These are phyloP conservation scores for Lactifluus pinguis DNA, from an alignment of 768 basidiomycete species.

Conservation along the genomic window DNA sequence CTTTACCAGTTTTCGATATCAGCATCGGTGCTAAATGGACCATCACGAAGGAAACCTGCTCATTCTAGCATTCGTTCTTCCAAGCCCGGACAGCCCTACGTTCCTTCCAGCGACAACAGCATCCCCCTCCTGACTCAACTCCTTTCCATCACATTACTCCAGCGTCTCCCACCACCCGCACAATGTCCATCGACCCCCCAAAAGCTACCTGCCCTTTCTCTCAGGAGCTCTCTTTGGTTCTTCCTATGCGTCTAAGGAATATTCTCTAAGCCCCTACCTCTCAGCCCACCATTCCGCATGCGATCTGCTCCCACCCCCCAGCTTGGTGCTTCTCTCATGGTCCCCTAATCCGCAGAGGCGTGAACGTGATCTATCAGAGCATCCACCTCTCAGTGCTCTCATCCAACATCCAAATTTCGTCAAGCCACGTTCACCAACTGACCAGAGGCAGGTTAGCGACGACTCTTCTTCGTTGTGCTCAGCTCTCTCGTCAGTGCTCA, in stretches of 20 bases:
- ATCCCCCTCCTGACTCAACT: slow-evolving; percentile 15
- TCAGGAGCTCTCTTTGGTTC: slow-evolving; percentile 22
- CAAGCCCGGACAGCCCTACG: slow-evolving; percentile 8
- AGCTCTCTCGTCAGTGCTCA: slow-evolving; percentile 21
- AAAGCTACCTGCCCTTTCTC: slow-evolving; percentile 20
- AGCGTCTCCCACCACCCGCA: slow-evolving; percentile 33
- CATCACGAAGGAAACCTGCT: too few species aligned
- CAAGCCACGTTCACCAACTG: slow-evolving; percentile 32
- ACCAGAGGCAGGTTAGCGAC: slow-evolving; percentile 16
- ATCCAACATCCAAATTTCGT: slow-evolving; percentile 62
- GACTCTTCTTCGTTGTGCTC: slow-evolving; percentile 18
- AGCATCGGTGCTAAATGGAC: too few species aligned
- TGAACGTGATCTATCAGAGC: slow-evolving; percentile 52
- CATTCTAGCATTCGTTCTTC: slow-evolving; percentile 3
- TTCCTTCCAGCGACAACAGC: slow-evolving; percentile 5
- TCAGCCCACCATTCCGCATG: slow-evolving; percentile 47
- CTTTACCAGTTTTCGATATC: too few species aligned
- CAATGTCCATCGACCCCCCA: slow-evolving; percentile 65
- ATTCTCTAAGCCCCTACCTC: slow-evolving; percentile 26
- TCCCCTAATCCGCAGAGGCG: slow-evolving; percentile 33
- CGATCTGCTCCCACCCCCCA: slow-evolving; percentile 67
- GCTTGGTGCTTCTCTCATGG: slow-evolving; percentile 37
- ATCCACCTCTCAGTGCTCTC: slow-evolving; percentile 55
- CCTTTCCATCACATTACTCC: neutral
- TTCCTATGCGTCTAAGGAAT: slow-evolving; percentile 39